A percentile compares a stretch with the other conserved stretches of the same genome.
These are phyloP conservation scores for Tuber aestivum DNA, from an alignment of 495 filamentous ascomycete genomes.

Conservation along the genomic window DNA sequence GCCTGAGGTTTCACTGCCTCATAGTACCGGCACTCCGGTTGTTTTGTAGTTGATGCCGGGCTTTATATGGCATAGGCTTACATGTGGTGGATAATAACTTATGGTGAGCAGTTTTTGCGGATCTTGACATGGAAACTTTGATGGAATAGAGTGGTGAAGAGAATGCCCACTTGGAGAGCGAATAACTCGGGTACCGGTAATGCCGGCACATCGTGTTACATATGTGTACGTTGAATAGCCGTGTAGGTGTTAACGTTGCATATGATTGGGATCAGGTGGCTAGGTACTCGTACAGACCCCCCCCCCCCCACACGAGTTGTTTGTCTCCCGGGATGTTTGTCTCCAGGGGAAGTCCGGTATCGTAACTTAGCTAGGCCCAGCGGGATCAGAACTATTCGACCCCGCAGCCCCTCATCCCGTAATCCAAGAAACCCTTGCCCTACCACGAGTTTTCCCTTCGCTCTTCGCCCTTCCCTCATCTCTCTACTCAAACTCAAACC, in stretches of 20 bases:
- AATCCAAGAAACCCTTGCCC: constrained; percentile 6
- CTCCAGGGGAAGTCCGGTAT: background rate
- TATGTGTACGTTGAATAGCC: background rate
- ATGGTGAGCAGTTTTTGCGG: constrained; percentile 3
- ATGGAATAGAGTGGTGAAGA: background rate
- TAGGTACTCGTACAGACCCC: too few relatives aligned
- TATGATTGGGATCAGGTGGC: background rate
- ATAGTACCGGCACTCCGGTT: background rate
- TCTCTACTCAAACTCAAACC: constrained; percentile 9
- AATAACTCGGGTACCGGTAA: constrained; percentile 3
- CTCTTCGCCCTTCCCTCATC: constrained; percentile 5
- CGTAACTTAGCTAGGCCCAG: background rate
- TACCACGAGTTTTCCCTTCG: constrained; percentile 6
- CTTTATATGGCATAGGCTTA: background rate
- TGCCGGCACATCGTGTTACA: background rate
- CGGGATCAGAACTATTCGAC: background rate
- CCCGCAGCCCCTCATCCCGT: constrained; percentile 4
- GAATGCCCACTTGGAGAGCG: background rate
- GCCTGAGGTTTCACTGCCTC: background rate
- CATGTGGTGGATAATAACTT: background rate
- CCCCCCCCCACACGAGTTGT: background rate
- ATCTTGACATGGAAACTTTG: background rate
- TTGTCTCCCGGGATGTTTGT: constrained; percentile 1
- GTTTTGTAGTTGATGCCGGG: background rate
- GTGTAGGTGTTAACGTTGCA: background rate